These are phyloP conservation scores for Aspergillus pseudoterreus DNA, from an alignment of 2,329 filamentous ascomycete genomes.

Conservation along the genomic window DNA sequence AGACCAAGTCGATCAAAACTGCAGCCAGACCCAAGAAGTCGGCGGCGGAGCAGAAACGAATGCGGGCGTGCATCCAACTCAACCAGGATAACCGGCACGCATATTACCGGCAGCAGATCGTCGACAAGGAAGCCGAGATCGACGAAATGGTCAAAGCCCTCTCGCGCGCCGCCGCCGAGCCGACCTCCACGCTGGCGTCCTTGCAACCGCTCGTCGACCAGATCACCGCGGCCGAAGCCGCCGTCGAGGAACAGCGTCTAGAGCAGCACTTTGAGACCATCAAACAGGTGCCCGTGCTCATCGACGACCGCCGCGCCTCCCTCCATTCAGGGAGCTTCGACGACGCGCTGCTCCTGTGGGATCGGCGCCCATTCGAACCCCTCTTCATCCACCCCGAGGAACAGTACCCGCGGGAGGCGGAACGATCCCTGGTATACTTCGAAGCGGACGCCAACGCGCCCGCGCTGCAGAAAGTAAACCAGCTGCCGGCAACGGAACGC, in stretches of 20 bases:
- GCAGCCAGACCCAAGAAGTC: not conserved
- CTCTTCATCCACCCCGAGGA: conserved; percentile 57
- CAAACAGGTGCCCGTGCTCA: conserved; percentile 35
- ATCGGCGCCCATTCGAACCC: conserved; percentile 68
- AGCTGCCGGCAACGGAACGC: conserved; percentile 13
- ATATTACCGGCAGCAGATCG: conserved; percentile 13
- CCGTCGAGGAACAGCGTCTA: conserved; percentile 8
- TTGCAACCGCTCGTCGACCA: conserved; percentile 21
- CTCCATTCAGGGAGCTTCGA: conserved; percentile 30
- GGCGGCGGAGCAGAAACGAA: conserved; percentile 8
- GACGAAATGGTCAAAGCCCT: conserved; percentile 25
- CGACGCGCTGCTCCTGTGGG: conserved; percentile 61
- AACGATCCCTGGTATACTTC: conserved; percentile 34
- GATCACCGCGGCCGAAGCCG: conserved; percentile 10
- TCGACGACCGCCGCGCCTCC: conserved; percentile 53
- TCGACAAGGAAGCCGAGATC: conserved; percentile 19
- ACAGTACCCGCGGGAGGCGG: conserved; percentile 57
- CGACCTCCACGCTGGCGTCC: conserved; percentile 12
- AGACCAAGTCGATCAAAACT: not conserved
- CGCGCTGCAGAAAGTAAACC: conserved; percentile 15
- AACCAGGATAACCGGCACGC: conserved; percentile 24
- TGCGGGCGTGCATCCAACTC: conserved; percentile 14
- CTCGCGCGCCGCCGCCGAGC: conserved; percentile 23
- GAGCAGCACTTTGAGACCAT: conserved; percentile 25
- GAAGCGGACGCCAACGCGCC: conserved; percentile 27